These are phyloP conservation scores for Ogataea minuta DNA, from an alignment of 805 yeast species.

Conservation along the genomic window DNA sequence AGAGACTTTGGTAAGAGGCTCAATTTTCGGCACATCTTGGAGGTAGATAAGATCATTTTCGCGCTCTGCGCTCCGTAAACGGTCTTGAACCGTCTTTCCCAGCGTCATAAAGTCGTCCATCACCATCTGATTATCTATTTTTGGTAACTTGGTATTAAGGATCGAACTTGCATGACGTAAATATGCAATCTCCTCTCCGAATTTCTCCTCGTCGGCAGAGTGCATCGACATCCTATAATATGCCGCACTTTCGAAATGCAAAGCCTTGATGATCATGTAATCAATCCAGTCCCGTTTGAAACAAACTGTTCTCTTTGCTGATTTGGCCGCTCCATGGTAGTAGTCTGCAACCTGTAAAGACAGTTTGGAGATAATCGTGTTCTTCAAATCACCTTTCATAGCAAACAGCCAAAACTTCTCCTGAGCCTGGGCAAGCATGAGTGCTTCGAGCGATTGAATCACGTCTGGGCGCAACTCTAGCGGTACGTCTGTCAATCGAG, in stretches of 20 bases:
- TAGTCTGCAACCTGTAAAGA: conserved; percentile 60
- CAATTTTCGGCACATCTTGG: conserved; percentile 53
- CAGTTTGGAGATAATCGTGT: conserved; percentile 60
- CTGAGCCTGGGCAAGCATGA: conserved; percentile 83
- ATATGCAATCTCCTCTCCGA: conserved; percentile 71
- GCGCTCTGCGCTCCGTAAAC: conserved; percentile 56
- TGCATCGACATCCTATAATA: conserved; percentile 57
- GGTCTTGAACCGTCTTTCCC: conserved; percentile 40
- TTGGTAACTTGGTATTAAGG: conserved; percentile 40
- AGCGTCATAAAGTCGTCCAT: conserved; percentile 55
- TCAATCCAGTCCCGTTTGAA: conserved; percentile 56
- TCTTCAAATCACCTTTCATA: conserved; percentile 45
- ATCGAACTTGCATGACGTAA: conserved; percentile 43
- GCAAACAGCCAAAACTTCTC: conserved; percentile 84
- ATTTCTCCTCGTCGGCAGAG: conserved; percentile 46
- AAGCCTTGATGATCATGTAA: conserved; percentile 55
- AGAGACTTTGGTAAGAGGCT: conserved; percentile 43
- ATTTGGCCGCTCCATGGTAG: conserved; percentile 47
- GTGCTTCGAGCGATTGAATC: conserved; percentile 44
- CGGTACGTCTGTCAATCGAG: conserved; percentile 26
- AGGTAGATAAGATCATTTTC: conserved; percentile 82
- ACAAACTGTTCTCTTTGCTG: conserved; percentile 40
- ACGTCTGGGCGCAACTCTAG: conserved; percentile 52
- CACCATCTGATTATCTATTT: conserved; percentile 43
- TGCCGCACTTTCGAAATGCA: conserved; percentile 72